Evolutionary conservation across 108 stramenopile genomes (phyloP), one percentile per base, ranked within the genome.

Genomic region (Cyclotella choctawhatcheeana): DNA sequence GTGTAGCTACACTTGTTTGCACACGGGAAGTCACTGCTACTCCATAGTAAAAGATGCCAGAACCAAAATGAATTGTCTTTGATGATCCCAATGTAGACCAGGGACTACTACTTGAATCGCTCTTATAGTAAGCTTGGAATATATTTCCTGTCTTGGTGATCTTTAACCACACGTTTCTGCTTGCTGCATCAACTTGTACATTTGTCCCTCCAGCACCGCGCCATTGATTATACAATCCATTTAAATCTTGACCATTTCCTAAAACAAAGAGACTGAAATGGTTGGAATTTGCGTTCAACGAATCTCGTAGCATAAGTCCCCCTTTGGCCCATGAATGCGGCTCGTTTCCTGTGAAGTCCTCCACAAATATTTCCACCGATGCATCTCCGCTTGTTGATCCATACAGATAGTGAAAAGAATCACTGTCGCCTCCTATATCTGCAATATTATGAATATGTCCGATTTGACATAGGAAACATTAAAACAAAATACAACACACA

Each of bases 241-340:
- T 37, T n/a, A n/a, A n/a, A n/a, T n/a, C n/a, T n/a, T n/a, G n/a
- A n/a, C n/a, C n/a, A 24, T n/a, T 26, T 45, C 64, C 61, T 5
- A 64, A 53, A 22, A 71, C n/a, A 32, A 52, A 64, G 13, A 65
- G 4, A 14, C 47, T 20, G 25, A 26, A 71, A 52, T 71, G 51
- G 3, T 2, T 51, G 20, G 70, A 62, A 4, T 12, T 20, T 0
- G 16, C 6, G 2, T 22, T 24, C 47, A 71, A 16, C 24, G 47
- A 14, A 27, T 71, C 70, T 17, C 70, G 70, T 2, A 71, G 51
- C 70, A 71, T 71, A 17, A 71, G 0, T 16, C 70, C 70, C 3
- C 48, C 63, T 25, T 71, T 71, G 4, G 27, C 40, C 69, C 69
- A 69, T 17, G 12, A 1, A 37, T 44, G 13, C 5, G 8, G 8